Base-by-base conservation (phyloP, 345 rosid genomes). In the Angophora floribunda region DNA sequence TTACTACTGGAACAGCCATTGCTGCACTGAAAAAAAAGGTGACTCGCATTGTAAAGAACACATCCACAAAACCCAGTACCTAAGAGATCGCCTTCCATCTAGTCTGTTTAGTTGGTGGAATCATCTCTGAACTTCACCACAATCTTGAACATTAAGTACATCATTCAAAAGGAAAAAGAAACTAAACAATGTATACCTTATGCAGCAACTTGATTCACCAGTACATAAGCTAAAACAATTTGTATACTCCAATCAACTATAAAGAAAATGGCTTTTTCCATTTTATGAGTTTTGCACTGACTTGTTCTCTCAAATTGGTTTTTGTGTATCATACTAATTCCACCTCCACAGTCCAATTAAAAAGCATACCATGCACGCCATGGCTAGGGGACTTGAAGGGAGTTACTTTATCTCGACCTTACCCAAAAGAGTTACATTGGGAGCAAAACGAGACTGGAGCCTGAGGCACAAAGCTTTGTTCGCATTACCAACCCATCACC, bases 1-100 rank as follows among this genome's bases (percentile, higher is more conserved):
- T 90, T 30, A 94, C 98, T 91, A 92, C 96, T 85, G 94, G 49
- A 52, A 89, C 93, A 86, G 49, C 91, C 91, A 53, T 92, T 88
- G 90, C 96, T 93, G 89, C 61, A 44, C 84, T 36, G 41, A 21
- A 16, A 32, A 70, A 36, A 7, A 17, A 17, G 26, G 85, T 32
- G 80, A 75, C 47, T 19, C 7, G 12, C 19, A 36, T 17, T 36
- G 82, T 19, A 19, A 75, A 75, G 84, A 75, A 85, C 57, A 30
- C 32, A 85, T 50, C 57, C 3, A 16, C 32, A 85, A 85, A 85
- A 85, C 86, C 52, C 19, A 7, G 86, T 85, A 85, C 86, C 45
- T 50, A 85, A 36, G 44, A 85, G 57, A 85, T 85, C 21, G 16
- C 24, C 52, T 85, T 50, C 86, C 86, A 85, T 41, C 49, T 75